A percentile compares a stretch with the other conserved stretches of the same genome.
Conservation (phyloP, 1,284 basidiomycete species). For the Xanthoconium separans region DNA sequence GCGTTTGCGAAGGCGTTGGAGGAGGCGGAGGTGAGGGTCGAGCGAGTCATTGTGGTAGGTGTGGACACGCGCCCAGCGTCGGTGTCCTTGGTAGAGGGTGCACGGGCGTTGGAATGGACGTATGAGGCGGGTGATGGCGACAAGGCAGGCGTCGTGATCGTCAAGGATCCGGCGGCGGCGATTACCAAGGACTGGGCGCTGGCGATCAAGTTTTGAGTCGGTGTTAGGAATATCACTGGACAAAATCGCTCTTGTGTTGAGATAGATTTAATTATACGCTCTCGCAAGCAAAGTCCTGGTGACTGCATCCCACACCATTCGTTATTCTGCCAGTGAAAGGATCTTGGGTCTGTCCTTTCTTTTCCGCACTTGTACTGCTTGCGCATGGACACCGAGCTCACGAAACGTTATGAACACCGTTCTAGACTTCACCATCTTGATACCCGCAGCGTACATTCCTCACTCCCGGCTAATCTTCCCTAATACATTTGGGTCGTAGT, state of each 20-base stretch:
- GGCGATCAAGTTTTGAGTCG: conserved; percentile 33
- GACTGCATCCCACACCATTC: too few relatives aligned
- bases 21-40: conserved; percentile 64
- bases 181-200: conserved; percentile 75
- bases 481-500: neutral
- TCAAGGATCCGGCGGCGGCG: conserved; percentile 78
- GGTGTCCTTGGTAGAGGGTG: conserved; percentile 50
- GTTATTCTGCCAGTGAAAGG: too few relatives aligned
- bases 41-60: conserved; percentile 80
- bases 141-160: conserved; percentile 60
- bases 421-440: too few relatives aligned
- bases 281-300: neutral
- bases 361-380: too few relatives aligned
- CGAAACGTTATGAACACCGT: too few relatives aligned
- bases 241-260: neutral
- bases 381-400: too few relatives aligned
- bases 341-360: too few relatives aligned
- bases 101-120: conserved; percentile 43
- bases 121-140: conserved; percentile 44
- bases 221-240: too few relatives aligned
- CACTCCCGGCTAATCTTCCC: neutral
- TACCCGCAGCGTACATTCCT: too few relatives aligned
- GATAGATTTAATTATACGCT: neutral
- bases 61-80: conserved; percentile 59
- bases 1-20: conserved; percentile 64